Conservation (phyloP, 768 basidiomycete genomes). For the Leccinellum luteum region DNA sequence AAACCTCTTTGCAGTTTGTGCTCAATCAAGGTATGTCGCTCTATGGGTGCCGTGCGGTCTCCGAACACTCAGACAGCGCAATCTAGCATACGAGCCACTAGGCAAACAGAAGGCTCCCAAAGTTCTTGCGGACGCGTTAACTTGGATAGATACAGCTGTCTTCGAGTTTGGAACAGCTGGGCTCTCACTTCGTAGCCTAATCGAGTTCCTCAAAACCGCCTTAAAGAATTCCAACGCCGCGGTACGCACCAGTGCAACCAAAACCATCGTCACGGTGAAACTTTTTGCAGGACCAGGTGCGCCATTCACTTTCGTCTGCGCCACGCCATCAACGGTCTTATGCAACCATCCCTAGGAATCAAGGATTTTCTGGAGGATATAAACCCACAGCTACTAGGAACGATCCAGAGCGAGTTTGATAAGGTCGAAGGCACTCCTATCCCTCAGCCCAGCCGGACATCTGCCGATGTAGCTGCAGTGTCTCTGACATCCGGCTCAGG, state of each 20-base stretch:
- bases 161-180: conserved; percentile 91
- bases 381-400: conserved; percentile 88
- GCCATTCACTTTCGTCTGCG: conserved; percentile 17
- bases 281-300: conserved; percentile 87
- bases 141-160: conserved; percentile 85
- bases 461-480: conserved; percentile 66
- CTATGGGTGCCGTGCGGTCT: conserved; percentile 5
- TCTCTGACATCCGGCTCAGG: conserved; percentile 43
- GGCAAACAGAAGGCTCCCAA: conserved; percentile 97
- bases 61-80: conserved; percentile 16
- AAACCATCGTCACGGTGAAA: conserved; percentile 85
- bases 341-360: conserved; percentile 57
- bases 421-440: conserved; percentile 77
- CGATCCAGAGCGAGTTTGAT: conserved; percentile 89
- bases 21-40: conserved; percentile 74
- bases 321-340: neutral
- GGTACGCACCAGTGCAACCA: conserved; percentile 92
- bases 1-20: conserved; percentile 91
- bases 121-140: conserved; percentile 85
- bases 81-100: conserved; percentile 85
- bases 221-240: conserved; percentile 92
- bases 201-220: conserved; percentile 85
- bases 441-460: conserved; percentile 76
- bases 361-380: conserved; percentile 91
- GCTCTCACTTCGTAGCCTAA: conserved; percentile 75